Evolutionary conservation across 2,329 filamentous ascomycete genomes (phyloP).

Genomic region (Drechslerella coelobrocha): DNA sequence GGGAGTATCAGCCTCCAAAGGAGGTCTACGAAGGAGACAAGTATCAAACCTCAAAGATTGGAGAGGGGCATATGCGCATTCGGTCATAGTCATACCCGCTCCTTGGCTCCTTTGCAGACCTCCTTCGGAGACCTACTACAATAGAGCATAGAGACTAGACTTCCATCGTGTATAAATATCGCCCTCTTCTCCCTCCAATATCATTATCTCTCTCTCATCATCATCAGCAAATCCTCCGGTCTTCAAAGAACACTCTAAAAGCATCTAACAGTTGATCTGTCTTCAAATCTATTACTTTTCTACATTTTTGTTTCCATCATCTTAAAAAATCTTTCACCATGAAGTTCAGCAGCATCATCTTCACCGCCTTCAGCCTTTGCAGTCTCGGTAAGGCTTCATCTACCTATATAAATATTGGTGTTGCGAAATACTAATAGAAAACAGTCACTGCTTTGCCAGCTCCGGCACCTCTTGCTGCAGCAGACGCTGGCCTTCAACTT

Average conservation of each 20-base stretch:
- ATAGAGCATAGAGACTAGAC: neutral
- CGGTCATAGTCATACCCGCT: neutral
- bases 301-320: neutral
- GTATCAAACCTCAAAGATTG: neutral
- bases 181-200: neutral
- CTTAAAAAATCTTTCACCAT: slow-evolving; percentile 2
- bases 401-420: neutral
- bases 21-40: too few species aligned
- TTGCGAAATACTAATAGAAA: slow-evolving; percentile 7
- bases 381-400: slow-evolving; percentile 19
- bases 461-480: neutral
- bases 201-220: neutral
- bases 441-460: slow-evolving; percentile 18
- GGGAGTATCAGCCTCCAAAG: too few species aligned
- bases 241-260: neutral
- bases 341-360: slow-evolving; percentile 25
- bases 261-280: neutral
- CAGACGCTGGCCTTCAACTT: neutral
- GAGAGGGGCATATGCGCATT: neutral
- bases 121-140: too few species aligned
- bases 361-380: slow-evolving; percentile 11
- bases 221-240: neutral
- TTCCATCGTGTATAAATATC: slow-evolving; percentile 2
- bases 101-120: too few species aligned
- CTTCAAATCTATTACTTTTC: neutral